A percentile compares a stretch with the other conserved stretches of the same genome.
These are phyloP conservation scores for Puccinia triticina DNA, from an alignment of 1,284 basidiomycete genomes.

Conservation along the genomic window DNA sequence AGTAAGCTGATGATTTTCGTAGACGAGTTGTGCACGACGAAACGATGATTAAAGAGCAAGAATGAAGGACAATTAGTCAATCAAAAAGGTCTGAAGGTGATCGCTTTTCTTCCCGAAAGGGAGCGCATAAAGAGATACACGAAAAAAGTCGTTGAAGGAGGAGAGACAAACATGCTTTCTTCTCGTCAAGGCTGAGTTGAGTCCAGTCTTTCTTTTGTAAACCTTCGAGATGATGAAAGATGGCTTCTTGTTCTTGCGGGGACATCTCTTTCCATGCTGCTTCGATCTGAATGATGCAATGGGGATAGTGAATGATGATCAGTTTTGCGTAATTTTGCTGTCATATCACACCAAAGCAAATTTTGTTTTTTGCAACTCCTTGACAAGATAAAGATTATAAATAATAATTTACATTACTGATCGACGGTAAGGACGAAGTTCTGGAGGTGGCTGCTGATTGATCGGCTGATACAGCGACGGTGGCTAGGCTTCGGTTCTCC, in stretches of 20 bases:
- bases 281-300: constrained; percentile 36
- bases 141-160: background rate
- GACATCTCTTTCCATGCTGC: constrained; percentile 52
- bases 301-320: background rate
- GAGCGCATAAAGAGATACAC: background rate
- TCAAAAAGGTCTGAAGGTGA: background rate
- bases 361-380: background rate
- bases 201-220: constrained; percentile 52
- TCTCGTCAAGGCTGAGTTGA: constrained; percentile 48
- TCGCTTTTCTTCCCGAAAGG: background rate
- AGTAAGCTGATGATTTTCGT: constrained; percentile 32
- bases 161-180: constrained; percentile 46
- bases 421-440: constrained; percentile 29
- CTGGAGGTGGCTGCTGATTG: constrained; percentile 7
- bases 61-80: background rate
- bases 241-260: constrained; percentile 48
- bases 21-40: background rate
- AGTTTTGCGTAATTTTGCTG: background rate
- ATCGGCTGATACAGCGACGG: constrained; percentile 33
- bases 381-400: background rate
- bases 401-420: constrained; percentile 22
- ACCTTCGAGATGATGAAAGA: constrained; percentile 51
- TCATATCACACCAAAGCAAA: background rate
- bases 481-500: background rate
- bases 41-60: background rate